Percentiles rank a stretch among this genome's conserved stretches.
phyloP scores from a whole-genome alignment of 805 yeast species.

The Saccharomycopsis fibuligera region DNA sequence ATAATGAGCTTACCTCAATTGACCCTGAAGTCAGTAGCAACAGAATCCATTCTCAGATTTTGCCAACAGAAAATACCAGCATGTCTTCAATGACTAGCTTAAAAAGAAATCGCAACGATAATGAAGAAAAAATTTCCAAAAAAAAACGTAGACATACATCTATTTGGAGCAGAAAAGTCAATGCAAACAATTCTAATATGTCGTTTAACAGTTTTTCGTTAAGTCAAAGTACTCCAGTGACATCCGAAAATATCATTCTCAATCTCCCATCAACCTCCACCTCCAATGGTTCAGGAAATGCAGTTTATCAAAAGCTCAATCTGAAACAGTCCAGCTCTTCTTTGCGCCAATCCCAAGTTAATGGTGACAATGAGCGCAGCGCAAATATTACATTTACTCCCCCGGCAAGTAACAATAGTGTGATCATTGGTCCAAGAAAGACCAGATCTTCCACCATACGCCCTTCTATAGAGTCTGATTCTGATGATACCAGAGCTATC shows the following conservation, averaged over 20 bases:
- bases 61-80: no score
- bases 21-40: conserved; percentile 2
- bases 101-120: background rate
- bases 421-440: conserved; percentile 1
- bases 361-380: background rate
- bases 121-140: background rate
- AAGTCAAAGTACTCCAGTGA: no score
- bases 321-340: no score
- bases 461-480: background rate
- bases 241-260: no score
- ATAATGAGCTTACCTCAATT: conserved; percentile 17
- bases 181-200: no score
- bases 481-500: background rate
- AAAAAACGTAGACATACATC: conserved; percentile 1
- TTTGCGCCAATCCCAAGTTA: background rate
- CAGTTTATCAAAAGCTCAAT: no score
- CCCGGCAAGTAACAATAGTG: background rate
- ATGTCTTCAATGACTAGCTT: background rate
- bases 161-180: conserved; percentile 6
- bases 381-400: conserved; percentile 13
- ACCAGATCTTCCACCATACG: background rate
- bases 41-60: no score
- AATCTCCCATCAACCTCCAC: no score
- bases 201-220: no score
- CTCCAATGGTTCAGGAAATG: background rate